Conservation (phyloP, 306 rosid species). For the Erythrophleum fordii region DNA sequence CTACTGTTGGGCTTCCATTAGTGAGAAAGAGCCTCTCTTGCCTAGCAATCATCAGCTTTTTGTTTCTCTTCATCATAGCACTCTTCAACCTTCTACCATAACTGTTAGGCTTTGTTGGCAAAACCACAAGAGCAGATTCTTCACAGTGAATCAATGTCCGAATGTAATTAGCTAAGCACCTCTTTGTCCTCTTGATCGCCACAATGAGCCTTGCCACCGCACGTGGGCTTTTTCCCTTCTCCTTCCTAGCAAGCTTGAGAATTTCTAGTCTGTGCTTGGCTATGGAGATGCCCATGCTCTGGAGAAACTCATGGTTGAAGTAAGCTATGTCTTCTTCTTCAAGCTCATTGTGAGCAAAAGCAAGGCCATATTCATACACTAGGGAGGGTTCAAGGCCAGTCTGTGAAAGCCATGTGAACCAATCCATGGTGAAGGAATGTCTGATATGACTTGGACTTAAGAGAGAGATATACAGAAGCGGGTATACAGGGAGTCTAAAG, state of each 20-base stretch:
- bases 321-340: conserved; percentile 81
- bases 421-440: conserved; percentile 68
- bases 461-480: conserved; percentile 16
- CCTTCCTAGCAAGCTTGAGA: conserved; percentile 74
- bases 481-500: background rate
- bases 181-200: conserved; percentile 75
- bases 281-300: conserved; percentile 95
- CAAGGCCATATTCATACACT: conserved; percentile 83
- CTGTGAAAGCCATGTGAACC: conserved; percentile 94
- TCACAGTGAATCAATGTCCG: conserved; percentile 46
- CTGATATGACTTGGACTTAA: conserved; percentile 28
- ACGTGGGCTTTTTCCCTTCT: conserved; percentile 45
- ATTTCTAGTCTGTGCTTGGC: conserved; percentile 96
- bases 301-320: conserved; percentile 96
- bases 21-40: conserved; percentile 70
- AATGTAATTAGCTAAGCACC: conserved; percentile 55
- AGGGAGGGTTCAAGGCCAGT: conserved; percentile 76
- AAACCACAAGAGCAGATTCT: conserved; percentile 73
- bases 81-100: conserved; percentile 58
- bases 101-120: conserved; percentile 55
- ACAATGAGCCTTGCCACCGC: conserved; percentile 57
- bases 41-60: conserved; percentile 46
- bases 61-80: conserved; percentile 68
- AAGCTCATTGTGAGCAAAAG: conserved; percentile 83
- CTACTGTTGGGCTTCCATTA: conserved; percentile 62